Evolutionary conservation across 306 rosid genomes (phyloP), one percentile per base, ranked within the genome.

Genomic region (Cucurbita pepo): DNA sequence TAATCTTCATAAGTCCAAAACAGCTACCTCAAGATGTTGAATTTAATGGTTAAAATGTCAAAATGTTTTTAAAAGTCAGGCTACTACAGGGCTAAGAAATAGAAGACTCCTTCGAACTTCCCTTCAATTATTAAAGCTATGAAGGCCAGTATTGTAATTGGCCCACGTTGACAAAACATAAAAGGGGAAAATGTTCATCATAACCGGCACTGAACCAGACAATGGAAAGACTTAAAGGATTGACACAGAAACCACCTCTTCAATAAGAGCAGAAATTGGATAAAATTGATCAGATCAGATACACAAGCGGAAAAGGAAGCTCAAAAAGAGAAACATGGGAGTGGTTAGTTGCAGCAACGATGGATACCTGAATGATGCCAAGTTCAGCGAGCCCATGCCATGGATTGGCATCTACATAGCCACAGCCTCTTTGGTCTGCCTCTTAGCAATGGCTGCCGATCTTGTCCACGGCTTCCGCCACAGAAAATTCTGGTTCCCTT

Each of bases 371-470:
- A 86, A 93, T 36, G 90, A 72, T 54, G 56, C 89, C 1, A 84
- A 83, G 48, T 93, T 87, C 86, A 88, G 87, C 77, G 79, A 79
- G 72, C 98, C 97, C 0, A 76, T 93, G 88, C 98, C 98, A 54
- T 93, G 98, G 98, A 85, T 93, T 38, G 98, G 97, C 57, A 62
- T 88, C 63, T 93, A 90, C 76, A 87, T 93, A 78, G 93, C 87
- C 25, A 84, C 85, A 74, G 98, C 97, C 69, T 84, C 97, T 14
- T 52, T 85, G 0, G 79, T 78, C 0, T 90, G 96, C 73, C 81
- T 93, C 53, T 53, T 82, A 25, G 84, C 90, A 37, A 82, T 86
- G 87, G 86, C 86, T 6, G 78, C 79, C 21, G 98, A 93, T 76
- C 82, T 82, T 69, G 63, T 87, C 36, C 77, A 80, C 0, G 93